These are phyloP conservation scores for Vitis hybrid DNA, from an alignment of 177 flowering plant genomes.

Conservation along the genomic window DNA sequence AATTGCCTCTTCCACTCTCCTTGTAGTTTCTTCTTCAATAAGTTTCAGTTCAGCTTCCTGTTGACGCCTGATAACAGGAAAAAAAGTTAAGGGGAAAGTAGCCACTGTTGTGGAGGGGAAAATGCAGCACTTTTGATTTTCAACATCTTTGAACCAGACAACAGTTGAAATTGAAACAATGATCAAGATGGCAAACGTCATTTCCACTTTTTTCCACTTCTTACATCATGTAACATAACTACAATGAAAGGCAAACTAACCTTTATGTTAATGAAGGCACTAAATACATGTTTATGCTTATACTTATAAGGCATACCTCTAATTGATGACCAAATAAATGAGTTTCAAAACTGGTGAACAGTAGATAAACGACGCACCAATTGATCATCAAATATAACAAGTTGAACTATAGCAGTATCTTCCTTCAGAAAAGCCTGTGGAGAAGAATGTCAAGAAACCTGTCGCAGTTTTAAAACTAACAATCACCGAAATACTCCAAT, in stretches of 20 bases:
- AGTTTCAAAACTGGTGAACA: conserved; percentile 88
- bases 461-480: conserved; percentile 62
- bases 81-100: conserved; percentile 36
- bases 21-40: conserved; percentile 92
- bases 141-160: conserved; percentile 21
- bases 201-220: conserved; percentile 7
- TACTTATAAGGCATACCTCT: conserved; percentile 98
- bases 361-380: conserved; percentile 88
- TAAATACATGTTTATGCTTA: conserved; percentile 57
- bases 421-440: conserved; percentile 95
- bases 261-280: conserved; percentile 58
- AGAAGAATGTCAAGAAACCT: conserved; percentile 78
- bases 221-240: conserved; percentile 3
- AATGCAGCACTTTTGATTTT: conserved; percentile 13
- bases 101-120: conserved; percentile 15
- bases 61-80: conserved; percentile 66
- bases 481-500: conserved; percentile 38
- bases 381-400: conserved; percentile 87
- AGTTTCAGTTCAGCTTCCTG: conserved; percentile 87
- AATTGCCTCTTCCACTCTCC: conserved; percentile 86
- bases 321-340: conserved; percentile 90
- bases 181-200: conserved; percentile 21
- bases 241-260: conserved; percentile 52
- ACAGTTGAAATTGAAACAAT: conserved; percentile 19
- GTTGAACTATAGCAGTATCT: conserved; percentile 83